A percentile compares a stretch with the other conserved stretches of the same genome.
Evolutionary conservation across 495 filamentous ascomycete genomes (phyloP).

Genomic region (Annulohypoxylon maeteangense): DNA sequence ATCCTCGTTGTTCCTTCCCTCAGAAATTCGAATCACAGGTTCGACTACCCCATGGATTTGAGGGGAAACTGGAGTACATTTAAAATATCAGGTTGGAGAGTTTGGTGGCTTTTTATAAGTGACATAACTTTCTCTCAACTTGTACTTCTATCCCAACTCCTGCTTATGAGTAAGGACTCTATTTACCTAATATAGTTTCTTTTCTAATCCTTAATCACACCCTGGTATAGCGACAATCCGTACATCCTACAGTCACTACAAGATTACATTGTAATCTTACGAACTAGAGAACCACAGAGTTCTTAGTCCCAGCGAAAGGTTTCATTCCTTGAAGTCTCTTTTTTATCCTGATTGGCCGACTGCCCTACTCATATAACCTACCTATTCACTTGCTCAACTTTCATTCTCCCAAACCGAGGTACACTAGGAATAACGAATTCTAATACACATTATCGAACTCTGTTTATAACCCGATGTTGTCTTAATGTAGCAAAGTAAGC

Average conservation of each 20-base stretch:
- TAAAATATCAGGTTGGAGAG: neutral
- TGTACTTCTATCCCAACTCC: neutral
- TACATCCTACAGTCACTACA: neutral
- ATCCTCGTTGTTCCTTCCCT: neutral
- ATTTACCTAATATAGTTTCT: neutral
- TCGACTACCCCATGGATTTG: neutral
- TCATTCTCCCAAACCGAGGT: neutral
- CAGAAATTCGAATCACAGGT: neutral
- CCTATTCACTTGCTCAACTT: neutral
- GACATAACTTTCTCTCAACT: neutral
- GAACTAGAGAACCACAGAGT: neutral
- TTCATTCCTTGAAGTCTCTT: neutral
- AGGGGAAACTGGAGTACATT: neutral
- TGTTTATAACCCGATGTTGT: neutral
- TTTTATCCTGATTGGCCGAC: neutral
- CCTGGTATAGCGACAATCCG: neutral
- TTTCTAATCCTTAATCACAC: neutral
- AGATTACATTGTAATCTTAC: neutral
- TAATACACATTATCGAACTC: neutral
- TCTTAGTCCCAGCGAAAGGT: neutral
- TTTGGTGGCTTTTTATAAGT: neutral
- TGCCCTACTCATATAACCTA: neutral
- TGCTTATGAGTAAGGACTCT: neutral
- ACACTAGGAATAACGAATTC: neutral
- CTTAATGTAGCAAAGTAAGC: neutral